Evolutionary conservation across 129 eudicot species (phyloP).

Genomic region (Sambucus nigra): DNA sequence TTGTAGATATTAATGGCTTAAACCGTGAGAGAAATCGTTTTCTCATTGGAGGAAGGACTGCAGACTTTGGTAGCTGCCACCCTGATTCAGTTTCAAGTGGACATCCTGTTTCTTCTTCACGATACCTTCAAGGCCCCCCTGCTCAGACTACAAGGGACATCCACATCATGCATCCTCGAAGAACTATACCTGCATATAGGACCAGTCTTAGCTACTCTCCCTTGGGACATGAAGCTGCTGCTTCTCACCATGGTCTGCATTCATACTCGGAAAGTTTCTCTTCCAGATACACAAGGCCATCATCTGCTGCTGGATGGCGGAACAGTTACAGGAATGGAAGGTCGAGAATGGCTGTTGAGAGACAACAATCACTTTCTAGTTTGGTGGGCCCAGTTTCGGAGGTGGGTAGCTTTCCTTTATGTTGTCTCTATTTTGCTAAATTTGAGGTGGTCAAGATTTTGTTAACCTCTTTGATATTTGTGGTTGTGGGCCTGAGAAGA

Average conservation of each 20-base stretch:
- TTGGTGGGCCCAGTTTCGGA: conserved; percentile 29
- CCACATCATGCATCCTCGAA: conserved; percentile 24
- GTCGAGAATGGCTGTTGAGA: conserved; percentile 29
- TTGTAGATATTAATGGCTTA: conserved; percentile 21
- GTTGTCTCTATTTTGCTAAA: conserved; percentile 7
- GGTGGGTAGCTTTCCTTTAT: conserved; percentile 23
- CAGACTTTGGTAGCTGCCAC: conserved; percentile 5
- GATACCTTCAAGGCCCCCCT: conserved; percentile 19
- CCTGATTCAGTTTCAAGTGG: conserved; percentile 16
- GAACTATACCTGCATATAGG: conserved; percentile 31
- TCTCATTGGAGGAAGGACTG: conserved; percentile 23
- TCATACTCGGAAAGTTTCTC: conserved; percentile 17
- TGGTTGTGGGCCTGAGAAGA: neutral
- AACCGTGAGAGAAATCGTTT: conserved; percentile 29
- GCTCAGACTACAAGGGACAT: conserved; percentile 28
- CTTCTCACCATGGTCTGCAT: conserved; percentile 18
- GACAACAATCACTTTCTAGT: conserved; percentile 22
- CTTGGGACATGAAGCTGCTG: conserved; percentile 24
- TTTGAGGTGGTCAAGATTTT: neutral
- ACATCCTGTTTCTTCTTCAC: conserved; percentile 27
- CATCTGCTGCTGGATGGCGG: conserved; percentile 32
- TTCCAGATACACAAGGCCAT: conserved; percentile 35
- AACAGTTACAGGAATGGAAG: conserved; percentile 43
- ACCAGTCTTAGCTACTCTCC: conserved; percentile 25
- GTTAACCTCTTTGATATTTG: neutral